Conservation (phyloP, 2,329 filamentous ascomycete genomes). For the Nigrospora oryzae region DNA sequence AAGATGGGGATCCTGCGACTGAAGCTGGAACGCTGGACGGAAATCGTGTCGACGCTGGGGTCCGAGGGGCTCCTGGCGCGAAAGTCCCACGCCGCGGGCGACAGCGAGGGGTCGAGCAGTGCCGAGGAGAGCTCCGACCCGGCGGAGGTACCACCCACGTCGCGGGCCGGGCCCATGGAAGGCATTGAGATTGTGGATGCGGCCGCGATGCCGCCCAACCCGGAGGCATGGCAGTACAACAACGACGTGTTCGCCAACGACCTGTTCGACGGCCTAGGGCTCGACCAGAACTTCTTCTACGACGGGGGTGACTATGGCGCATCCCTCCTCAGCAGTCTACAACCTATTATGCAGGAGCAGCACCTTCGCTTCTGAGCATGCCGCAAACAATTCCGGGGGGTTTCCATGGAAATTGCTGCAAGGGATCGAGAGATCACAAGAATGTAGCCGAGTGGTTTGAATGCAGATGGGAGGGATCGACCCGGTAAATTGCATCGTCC, state of each 20-base stretch:
- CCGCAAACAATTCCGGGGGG: too few species aligned
- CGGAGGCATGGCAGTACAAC: constrained; percentile 10
- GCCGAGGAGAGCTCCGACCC: constrained; percentile 1
- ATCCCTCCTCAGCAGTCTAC: constrained; percentile 9
- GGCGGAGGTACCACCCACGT: neutral
- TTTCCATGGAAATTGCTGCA: too few species aligned
- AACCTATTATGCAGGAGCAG: neutral
- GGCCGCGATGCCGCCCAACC: neutral
- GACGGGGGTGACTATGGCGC: constrained; percentile 14
- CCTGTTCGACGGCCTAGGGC: constrained; percentile 15
- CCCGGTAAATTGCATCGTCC: too few species aligned
- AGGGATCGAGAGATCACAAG: too few species aligned
- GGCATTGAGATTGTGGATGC: constrained; percentile 2
- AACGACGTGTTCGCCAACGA: constrained; percentile 12
- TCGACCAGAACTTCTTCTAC: constrained; percentile 19
- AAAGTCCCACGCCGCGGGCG: constrained; percentile 1
- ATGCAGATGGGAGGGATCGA: too few species aligned
- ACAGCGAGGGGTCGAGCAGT: neutral
- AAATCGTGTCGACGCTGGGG: constrained; percentile 26
- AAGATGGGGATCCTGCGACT: constrained; percentile 36
- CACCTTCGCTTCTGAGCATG: too few species aligned
- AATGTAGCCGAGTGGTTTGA: too few species aligned
- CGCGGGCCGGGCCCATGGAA: constrained; percentile 6
- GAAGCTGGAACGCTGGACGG: constrained; percentile 38
- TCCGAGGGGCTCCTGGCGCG: constrained; percentile 17